Base-by-base conservation (phyloP, 345 rosid species). In the Lenwebbia sp. region DNA sequence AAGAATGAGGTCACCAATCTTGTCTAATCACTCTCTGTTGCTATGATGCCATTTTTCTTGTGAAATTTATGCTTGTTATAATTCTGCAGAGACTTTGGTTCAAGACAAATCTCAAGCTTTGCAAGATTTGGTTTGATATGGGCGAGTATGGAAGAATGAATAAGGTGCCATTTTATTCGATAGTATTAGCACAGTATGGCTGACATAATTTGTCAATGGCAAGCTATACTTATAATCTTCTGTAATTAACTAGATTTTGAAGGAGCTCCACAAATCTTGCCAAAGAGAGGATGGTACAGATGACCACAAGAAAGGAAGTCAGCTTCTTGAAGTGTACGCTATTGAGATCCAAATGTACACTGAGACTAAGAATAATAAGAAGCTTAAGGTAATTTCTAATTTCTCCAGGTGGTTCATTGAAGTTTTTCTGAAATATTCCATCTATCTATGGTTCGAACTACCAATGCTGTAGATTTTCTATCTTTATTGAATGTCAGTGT, bases 221-320 rank as follows among this genome's bases (percentile, higher is more conserved):
- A 51, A 13, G 19, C 25, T 51, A 51, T 86, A 13, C 50, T 84
- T 13, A 50, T 88, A 25, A 74, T 56, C 49, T 30, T n/a, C n/a
- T 26, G 51, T 23, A 81, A 70, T 75, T 56, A 14, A 41, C 86
- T 92, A 96, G 99, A 94, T 98, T 83, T 86, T 98, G 92, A 96
- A 98, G 92, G 99, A 96, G 83, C 98, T 95, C 85, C 98, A 96
- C 87, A 98, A 96, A 88, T 94, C 99, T 88, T 98, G 99, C 89
- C 99, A 96, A 91, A 93, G 90, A 86, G 99, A 96, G 89, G 99
- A 96, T 92, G 99, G 99, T 85, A 90, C 99, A 30, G 99, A 98
- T 92, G 99, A 98, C 90, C 99, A 95, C 88, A 98, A 98, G 95
- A 98, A 98, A 93, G 99, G 99, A 87, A 98, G 98, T 89, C 99